These are phyloP conservation scores for Choiromyces venosus DNA, from an alignment of 495 filamentous ascomycete genomes.

Conservation along the genomic window DNA sequence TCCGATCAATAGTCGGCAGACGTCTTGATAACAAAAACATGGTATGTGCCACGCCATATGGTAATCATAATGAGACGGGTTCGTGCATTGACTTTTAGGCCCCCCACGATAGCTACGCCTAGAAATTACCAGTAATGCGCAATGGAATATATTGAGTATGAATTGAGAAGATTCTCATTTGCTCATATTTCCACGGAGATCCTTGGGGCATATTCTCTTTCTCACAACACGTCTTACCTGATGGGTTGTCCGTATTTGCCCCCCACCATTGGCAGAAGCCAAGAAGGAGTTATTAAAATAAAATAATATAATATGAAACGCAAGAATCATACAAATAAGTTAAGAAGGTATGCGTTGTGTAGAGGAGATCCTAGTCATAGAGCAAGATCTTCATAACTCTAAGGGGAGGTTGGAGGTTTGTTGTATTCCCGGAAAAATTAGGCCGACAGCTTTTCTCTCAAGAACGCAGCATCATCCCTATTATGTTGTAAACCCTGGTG, in stretches of 20 bases:
- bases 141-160: not conserved
- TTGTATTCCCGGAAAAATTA: not conserved
- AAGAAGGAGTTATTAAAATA: not conserved
- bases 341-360: not conserved
- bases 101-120: not conserved
- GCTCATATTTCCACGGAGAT: not conserved
- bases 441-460: not conserved
- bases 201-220: not conserved
- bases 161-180: constrained; percentile 1
- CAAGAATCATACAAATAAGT: not conserved
- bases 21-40: not conserved
- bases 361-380: not conserved
- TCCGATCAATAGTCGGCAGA: not conserved
- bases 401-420: not conserved
- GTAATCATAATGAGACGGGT: not conserved
- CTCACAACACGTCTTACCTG: not conserved
- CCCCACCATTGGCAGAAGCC: not conserved
- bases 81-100: not conserved
- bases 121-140: not conserved
- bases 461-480: not conserved
- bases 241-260: not conserved
- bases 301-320: too few relatives aligned
- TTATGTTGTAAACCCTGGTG: not conserved
- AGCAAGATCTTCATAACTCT: not conserved
- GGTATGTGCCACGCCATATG: too few relatives aligned